Conservation (phyloP, 2,329 filamentous ascomycete species). For the Eutypa lata region DNA sequence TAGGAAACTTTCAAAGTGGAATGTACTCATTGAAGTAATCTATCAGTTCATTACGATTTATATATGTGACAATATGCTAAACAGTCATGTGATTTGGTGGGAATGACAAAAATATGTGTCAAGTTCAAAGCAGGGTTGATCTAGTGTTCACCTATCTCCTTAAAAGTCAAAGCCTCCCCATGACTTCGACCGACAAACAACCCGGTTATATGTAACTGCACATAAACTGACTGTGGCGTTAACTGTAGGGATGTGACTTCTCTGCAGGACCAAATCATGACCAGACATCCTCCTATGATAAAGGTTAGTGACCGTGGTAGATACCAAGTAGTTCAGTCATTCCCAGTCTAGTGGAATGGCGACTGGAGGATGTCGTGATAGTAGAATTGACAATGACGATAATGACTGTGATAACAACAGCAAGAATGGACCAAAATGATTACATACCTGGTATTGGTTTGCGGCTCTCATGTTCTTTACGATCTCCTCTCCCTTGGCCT, state of each 20-base stretch:
- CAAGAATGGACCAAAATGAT: neutral
- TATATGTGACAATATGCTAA: neutral
- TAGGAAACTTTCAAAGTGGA: too few relatives aligned
- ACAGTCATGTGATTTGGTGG: neutral
- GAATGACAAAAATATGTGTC: neutral
- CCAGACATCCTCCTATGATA: constrained; percentile 67
- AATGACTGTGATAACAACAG: constrained; percentile 2
- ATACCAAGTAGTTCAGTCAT: neutral
- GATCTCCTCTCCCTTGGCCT: constrained; percentile 89
- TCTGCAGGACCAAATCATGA: constrained; percentile 41
- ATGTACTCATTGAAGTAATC: neutral
- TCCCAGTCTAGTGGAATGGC: constrained; percentile 1
- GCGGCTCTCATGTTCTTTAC: constrained; percentile 94
- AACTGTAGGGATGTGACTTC: constrained; percentile 17
- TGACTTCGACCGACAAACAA: constrained; percentile 1
- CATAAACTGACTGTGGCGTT: constrained; percentile 18
- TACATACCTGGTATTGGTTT: constrained; percentile 90
- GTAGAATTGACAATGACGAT: neutral
- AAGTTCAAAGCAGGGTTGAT: neutral
- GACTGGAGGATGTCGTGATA: neutral
- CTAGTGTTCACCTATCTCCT: neutral
- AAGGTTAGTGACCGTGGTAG: constrained; percentile 27
- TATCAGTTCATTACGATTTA: neutral
- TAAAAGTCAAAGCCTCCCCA: neutral
- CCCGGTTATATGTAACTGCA: constrained; percentile 23